Evolutionary conservation across 129 eudicot genomes (phyloP), one percentile per base, ranked within the genome.

Genomic region (Glebionis coronaria): DNA sequence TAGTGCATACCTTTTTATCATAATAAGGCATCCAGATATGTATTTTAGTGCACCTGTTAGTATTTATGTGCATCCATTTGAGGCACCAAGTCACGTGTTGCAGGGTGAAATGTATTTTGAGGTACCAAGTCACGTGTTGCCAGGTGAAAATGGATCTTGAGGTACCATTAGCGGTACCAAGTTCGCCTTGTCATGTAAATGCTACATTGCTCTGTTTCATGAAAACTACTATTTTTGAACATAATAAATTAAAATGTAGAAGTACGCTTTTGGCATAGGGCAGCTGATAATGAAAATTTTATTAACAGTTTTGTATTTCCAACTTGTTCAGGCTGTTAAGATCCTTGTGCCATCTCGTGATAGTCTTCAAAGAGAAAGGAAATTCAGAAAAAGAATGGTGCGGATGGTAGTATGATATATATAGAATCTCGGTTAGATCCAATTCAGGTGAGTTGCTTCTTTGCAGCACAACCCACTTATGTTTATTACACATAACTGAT

Each of bases 121-220:
- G n/a, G n/a, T n/a, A n/a, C n/a, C n/a, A n/a, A n/a, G n/a, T n/a
- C n/a, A n/a, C n/a, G n/a, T n/a, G n/a, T n/a, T n/a, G n/a, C n/a
- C n/a, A n/a, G n/a, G n/a, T n/a, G n/a, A 65, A 82, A 68, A 58
- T 82, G 74, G 81, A 88, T 75, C 82, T 88, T 80, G 86, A 92
- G 71, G 88, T 86, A 75, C 73, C n/a, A n/a, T 88, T 20, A 87
- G 95, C 46, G 98, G 98, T 71, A 86, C 45, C 91, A 88, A 95
- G 98, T 88, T 72, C 20, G 46, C 49, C 15, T 28, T 3, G 53
- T 54, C 35, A 31, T 31, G 38, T 31, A 8, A n/a, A n/a, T n/a
- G n/a, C 38, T 31, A 31, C 38, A 31, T 31, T 31, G 38, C 38
- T 31, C 8, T 31, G 38, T 2, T 31, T 8, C 38, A 31, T 4